phyloP scores from a whole-genome alignment of 176 grass and related monocot genomes.

The Rhynchospora tenuis region DNA sequence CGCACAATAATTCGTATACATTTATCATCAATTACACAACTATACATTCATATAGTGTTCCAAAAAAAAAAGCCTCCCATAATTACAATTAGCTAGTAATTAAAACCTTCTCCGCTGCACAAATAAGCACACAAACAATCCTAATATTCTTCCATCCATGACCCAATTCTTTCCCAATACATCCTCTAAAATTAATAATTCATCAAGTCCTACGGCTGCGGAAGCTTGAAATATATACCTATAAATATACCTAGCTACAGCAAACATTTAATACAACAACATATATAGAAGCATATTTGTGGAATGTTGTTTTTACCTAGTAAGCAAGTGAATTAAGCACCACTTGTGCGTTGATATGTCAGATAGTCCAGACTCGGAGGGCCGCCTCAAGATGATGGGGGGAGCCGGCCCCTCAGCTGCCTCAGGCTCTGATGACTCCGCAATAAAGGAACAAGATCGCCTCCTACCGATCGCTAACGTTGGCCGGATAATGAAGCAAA shows the following conservation, averaged over 20 bases:
- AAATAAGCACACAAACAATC: neutral
- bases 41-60: no score
- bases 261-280: slow-evolving; percentile 6
- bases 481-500: slow-evolving; percentile 80
- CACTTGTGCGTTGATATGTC: slow-evolving; percentile 15
- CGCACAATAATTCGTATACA: neutral
- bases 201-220: neutral
- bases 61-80: no score
- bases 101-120: neutral
- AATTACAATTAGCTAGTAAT: no score
- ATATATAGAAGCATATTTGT: slow-evolving; percentile 13
- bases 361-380: neutral
- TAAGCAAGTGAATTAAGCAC: slow-evolving; percentile 4
- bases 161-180: neutral
- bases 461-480: slow-evolving; percentile 85
- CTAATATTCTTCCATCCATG: neutral
- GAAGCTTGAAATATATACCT: slow-evolving; percentile 1
- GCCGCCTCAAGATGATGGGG: neutral
- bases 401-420: neutral
- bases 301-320: slow-evolving; percentile 18
- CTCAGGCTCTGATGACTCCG: slow-evolving; percentile 9
- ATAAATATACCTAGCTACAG: neutral
- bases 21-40: no score
- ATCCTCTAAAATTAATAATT: neutral
- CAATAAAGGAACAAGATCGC: slow-evolving; percentile 78